Evolutionary conservation across 805 yeast genomes (phyloP).

Genomic region (Peterozyma xylosa): DNA sequence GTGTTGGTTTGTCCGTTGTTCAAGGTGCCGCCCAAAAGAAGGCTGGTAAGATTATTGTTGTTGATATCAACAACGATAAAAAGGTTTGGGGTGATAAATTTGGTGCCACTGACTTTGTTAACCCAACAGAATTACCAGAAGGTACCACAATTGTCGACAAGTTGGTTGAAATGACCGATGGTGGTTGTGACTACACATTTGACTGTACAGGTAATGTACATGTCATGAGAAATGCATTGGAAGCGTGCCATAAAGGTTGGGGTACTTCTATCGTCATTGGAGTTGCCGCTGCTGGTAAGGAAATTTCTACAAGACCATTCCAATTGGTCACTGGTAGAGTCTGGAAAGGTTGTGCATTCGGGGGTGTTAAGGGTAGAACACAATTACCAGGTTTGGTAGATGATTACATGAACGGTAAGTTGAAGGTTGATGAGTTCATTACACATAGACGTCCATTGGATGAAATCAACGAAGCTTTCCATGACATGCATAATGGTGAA

Average conservation of each 20-base stretch:
- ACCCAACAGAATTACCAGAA: conserved; percentile 70
- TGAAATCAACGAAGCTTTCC: conserved; percentile 82
- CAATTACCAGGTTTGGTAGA: conserved; percentile 89
- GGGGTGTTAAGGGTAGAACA: conserved; percentile 96
- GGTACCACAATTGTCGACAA: conserved; percentile 76
- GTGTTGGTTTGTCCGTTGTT: conserved; percentile 92
- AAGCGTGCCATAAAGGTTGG: conserved; percentile 99
- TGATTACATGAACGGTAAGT: conserved; percentile 70
- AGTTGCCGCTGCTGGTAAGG: conserved; percentile 98
- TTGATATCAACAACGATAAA: conserved; percentile 82
- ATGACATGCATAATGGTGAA: conserved; percentile 89
- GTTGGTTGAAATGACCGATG: conserved; percentile 86
- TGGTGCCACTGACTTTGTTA: conserved; percentile 93
- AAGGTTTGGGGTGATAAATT: conserved; percentile 80
- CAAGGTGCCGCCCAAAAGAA: conserved; percentile 87
- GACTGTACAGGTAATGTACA: conserved; percentile 96
- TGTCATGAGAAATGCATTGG: conserved; percentile 95
- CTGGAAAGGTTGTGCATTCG: conserved; percentile 99
- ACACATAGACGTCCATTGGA: conserved; percentile 80
- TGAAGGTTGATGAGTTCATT: conserved; percentile 91
- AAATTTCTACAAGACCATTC: conserved; percentile 95
- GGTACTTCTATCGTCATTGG: conserved; percentile 94
- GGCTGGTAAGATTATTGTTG: conserved; percentile 75
- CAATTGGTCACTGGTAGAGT: conserved; percentile 98
- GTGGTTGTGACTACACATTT: conserved; percentile 93